These are phyloP conservation scores for Rhododendron griersonianum DNA, from an alignment of 148 eudicot genomes.

Conservation along the genomic window DNA sequence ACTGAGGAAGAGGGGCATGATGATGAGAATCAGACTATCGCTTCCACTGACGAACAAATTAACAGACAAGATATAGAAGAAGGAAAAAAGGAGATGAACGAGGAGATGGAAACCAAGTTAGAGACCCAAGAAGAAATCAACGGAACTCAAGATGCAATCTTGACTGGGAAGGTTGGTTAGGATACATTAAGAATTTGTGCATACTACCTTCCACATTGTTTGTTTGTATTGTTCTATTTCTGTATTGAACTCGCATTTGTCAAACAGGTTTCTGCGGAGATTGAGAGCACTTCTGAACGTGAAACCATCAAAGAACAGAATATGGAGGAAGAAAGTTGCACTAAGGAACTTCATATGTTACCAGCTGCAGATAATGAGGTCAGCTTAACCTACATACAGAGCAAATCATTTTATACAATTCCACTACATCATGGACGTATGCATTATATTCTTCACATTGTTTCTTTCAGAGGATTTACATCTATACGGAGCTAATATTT, in stretches of 20 bases:
- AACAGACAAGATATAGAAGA: not conserved
- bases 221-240: no score
- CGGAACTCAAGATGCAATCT: not conserved
- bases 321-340: no score
- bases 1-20: not conserved
- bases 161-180: not conserved
- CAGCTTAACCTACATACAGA: slow-evolving; percentile 1
- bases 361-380: slow-evolving; percentile 25
- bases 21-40: not conserved
- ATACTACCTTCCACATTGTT: not conserved
- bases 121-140: not conserved
- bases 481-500: not conserved
- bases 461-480: not conserved
- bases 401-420: not conserved
- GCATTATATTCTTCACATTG: not conserved
- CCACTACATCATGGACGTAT: not conserved
- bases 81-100: not conserved
- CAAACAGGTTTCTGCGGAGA: slow-evolving; percentile 12
- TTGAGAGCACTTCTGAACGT: no score
- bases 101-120: not conserved
- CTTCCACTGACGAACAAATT: not conserved
- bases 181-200: not conserved
- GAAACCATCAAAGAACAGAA: no score
- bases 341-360: no score
- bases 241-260: not conserved